These are phyloP conservation scores for Paralagenidium karlingii DNA, from an alignment of 352 stramenopile genomes.

Conservation along the genomic window DNA sequence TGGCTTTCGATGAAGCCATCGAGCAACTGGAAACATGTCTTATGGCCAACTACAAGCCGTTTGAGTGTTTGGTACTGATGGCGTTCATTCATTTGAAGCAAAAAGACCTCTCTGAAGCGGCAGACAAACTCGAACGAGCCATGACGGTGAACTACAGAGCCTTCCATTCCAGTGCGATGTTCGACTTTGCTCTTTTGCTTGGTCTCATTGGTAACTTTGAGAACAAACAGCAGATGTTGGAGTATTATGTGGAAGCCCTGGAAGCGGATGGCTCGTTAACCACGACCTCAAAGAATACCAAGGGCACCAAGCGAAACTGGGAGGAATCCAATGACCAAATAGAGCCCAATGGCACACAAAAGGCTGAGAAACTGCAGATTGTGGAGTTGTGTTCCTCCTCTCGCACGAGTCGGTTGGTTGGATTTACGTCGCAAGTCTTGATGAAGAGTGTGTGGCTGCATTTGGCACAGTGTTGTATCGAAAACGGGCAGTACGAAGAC, in stretches of 20 bases:
- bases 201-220: slow-evolving; percentile 23
- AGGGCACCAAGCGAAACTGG: no score
- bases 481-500: no score
- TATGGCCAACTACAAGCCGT: slow-evolving; percentile 23
- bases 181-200: slow-evolving; percentile 62
- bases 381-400: no score
- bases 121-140: slow-evolving; percentile 29
- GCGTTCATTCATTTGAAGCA: slow-evolving; percentile 23
- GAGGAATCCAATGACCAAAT: no score
- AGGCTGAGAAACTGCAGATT: no score
- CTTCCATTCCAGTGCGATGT: slow-evolving; percentile 24
- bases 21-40: slow-evolving; percentile 28
- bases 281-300: no score
- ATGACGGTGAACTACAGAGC: slow-evolving; percentile 49
- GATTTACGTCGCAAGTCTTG: no score
- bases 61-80: slow-evolving; percentile 34
- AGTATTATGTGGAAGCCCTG: slow-evolving; percentile 20
- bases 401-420: no score
- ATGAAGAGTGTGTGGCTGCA: no score
- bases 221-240: slow-evolving; percentile 47
- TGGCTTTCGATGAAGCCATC: slow-evolving; percentile 4
- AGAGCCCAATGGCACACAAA: no score
- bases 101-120: slow-evolving; percentile 23
- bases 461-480: no score
- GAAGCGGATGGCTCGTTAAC: no score